phyloP scores from a whole-genome alignment of 352 stramenopile genomes.

The Peronosclerospora sorghi region DNA sequence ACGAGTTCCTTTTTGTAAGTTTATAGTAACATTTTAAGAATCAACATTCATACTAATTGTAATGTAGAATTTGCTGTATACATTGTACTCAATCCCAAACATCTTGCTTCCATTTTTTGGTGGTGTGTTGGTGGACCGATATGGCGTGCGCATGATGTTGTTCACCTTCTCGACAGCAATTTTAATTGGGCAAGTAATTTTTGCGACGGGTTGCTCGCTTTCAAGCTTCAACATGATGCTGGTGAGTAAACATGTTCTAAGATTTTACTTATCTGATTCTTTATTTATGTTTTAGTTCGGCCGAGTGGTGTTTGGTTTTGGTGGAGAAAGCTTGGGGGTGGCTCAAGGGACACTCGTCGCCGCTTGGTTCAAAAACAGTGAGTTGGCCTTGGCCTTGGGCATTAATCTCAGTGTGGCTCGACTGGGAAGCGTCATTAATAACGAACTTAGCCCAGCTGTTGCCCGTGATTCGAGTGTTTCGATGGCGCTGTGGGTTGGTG shows the following conservation, averaged over 20 bases:
- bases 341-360: constrained; percentile 84
- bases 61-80: constrained; percentile 90
- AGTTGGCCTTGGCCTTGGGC: constrained; percentile 87
- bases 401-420: constrained; percentile 87
- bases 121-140: constrained; percentile 84
- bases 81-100: constrained; percentile 88
- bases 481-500: constrained; percentile 78
- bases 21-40: neutral
- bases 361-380: constrained; percentile 89
- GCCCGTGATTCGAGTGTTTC: constrained; percentile 53
- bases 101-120: constrained; percentile 90
- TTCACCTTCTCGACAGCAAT: constrained; percentile 80
- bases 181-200: constrained; percentile 77
- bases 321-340: constrained; percentile 86
- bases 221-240: constrained; percentile 77
- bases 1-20: constrained; percentile 75
- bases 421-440: constrained; percentile 89
- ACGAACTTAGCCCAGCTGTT: constrained; percentile 78
- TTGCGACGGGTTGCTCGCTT: constrained; percentile 75
- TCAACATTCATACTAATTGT: neutral
- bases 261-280: constrained; percentile 1
- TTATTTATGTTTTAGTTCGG: constrained; percentile 40
- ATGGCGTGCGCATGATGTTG: constrained; percentile 77
- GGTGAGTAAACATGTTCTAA: constrained; percentile 9
- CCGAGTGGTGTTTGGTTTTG: constrained; percentile 87